phyloP scores from a whole-genome alignment of 2,329 filamentous ascomycete species.

The Colletotrichum sp. region DNA sequence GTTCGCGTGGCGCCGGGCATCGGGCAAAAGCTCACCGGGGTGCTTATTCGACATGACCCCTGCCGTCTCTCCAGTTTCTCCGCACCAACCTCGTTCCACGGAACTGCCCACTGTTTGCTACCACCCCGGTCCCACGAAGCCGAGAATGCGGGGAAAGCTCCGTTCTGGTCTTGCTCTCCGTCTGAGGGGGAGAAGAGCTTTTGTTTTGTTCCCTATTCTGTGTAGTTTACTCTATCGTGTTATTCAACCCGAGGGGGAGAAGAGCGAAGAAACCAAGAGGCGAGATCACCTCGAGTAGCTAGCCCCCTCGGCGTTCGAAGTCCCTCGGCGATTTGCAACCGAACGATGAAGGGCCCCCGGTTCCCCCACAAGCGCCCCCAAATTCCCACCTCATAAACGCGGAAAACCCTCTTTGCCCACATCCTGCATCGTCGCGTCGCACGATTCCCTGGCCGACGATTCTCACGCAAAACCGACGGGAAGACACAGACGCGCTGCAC shows the following conservation, averaged over 20 bases:
- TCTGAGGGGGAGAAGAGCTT: not conserved
- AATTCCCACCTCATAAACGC: not conserved
- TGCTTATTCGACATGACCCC: not conserved
- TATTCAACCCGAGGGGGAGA: not conserved
- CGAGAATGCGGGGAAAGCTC: conserved; percentile 8
- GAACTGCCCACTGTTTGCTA: not conserved
- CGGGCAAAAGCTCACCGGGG: conserved; percentile 9
- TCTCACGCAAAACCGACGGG: conserved; percentile 15
- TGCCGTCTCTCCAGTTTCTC: conserved; percentile 2
- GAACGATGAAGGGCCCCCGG: not conserved
- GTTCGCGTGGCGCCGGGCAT: conserved; percentile 8
- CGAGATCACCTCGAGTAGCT: not conserved
- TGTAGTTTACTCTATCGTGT: no score
- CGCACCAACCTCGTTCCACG: conserved; percentile 16
- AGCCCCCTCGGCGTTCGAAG: not conserved
- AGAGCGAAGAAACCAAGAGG: not conserved
- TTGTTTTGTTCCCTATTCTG: no score
- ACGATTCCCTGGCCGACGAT: conserved; percentile 21
- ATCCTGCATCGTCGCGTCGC: conserved; percentile 19
- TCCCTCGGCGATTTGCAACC: conserved; percentile 7
- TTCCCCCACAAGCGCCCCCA: not conserved
- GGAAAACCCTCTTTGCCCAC: not conserved
- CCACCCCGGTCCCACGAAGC: not conserved
- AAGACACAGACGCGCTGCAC: not conserved
- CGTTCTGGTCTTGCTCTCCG: not conserved